phyloP scores from a whole-genome alignment of 345 rosid species.

The Murraya koenigii region DNA sequence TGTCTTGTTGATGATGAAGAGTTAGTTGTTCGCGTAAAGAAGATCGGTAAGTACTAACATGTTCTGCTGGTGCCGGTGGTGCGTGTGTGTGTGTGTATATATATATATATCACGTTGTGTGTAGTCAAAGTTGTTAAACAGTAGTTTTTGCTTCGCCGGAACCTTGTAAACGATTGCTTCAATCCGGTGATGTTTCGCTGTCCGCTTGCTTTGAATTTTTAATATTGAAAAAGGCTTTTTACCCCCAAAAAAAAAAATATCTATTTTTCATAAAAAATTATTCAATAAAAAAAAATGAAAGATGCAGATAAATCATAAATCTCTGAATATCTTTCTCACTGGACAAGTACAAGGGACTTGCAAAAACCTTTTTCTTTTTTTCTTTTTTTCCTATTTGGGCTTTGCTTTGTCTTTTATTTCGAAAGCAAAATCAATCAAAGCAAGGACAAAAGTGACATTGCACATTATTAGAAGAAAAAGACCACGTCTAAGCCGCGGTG shows the following conservation, averaged over 20 bases:
- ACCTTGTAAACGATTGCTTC: not conserved
- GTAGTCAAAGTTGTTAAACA: not conserved
- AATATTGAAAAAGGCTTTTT: too few relatives aligned
- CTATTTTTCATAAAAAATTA: too few relatives aligned
- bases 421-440: not conserved
- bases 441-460: slow-evolving; percentile 4
- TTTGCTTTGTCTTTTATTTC: not conserved
- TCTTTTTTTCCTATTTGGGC: not conserved
- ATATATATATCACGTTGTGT: not conserved
- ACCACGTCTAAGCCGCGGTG: not conserved
- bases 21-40: not conserved
- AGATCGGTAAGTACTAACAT: slow-evolving; percentile 8
- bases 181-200: slow-evolving; percentile 8
- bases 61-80: slow-evolving; percentile 28
- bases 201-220: not conserved
- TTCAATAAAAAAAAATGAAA: too few relatives aligned
- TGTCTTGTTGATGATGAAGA: slow-evolving; percentile 17
- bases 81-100: too few relatives aligned
- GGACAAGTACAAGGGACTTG: too few relatives aligned
- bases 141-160: not conserved
- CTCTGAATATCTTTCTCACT: too few relatives aligned
- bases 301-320: too few relatives aligned
- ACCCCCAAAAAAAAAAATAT: too few relatives aligned
- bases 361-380: too few relatives aligned
- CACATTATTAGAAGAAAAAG: not conserved